phyloP scores from a whole-genome alignment of 805 yeast species.

The Metschnikowia kunwiensis region DNA sequence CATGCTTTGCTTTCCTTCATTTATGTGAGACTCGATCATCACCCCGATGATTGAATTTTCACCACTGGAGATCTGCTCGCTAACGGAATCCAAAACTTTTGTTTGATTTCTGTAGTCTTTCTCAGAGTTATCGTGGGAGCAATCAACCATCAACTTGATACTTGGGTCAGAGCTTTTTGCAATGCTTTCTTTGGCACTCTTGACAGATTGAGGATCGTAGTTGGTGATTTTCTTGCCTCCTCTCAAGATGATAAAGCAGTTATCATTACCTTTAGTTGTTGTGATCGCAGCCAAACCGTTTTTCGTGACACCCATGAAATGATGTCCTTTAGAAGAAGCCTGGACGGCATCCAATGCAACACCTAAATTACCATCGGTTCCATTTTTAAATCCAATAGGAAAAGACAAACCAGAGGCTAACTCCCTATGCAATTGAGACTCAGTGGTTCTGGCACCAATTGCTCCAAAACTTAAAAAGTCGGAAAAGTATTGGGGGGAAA shows the following conservation, averaged over 20 bases:
- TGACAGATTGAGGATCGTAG: constrained; percentile 73
- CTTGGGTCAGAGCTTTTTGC: constrained; percentile 50
- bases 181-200: constrained; percentile 48
- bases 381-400: constrained; percentile 98
- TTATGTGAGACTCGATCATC: constrained; percentile 92
- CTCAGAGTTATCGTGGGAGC: constrained; percentile 94
- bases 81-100: constrained; percentile 71
- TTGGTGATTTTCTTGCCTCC: constrained; percentile 96
- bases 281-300: constrained; percentile 96
- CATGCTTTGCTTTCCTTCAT: constrained; percentile 87
- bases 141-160: constrained; percentile 79
- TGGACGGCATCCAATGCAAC: constrained; percentile 93
- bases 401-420: constrained; percentile 96
- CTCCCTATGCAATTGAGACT: constrained; percentile 96
- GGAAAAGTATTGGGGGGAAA: constrained; percentile 91
- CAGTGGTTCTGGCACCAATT: constrained; percentile 98
- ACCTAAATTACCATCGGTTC: constrained; percentile 93
- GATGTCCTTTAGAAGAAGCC: constrained; percentile 91
- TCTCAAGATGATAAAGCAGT: constrained; percentile 86
- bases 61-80: constrained; percentile 77
- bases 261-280: constrained; percentile 90
- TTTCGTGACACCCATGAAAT: constrained; percentile 90
- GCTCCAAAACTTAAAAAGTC: constrained; percentile 94
- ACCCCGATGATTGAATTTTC: constrained; percentile 80
- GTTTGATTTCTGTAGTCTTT: constrained; percentile 94